These are phyloP conservation scores for Stachybotrys elegans DNA, from an alignment of 2,329 filamentous ascomycete species.

Conservation along the genomic window DNA sequence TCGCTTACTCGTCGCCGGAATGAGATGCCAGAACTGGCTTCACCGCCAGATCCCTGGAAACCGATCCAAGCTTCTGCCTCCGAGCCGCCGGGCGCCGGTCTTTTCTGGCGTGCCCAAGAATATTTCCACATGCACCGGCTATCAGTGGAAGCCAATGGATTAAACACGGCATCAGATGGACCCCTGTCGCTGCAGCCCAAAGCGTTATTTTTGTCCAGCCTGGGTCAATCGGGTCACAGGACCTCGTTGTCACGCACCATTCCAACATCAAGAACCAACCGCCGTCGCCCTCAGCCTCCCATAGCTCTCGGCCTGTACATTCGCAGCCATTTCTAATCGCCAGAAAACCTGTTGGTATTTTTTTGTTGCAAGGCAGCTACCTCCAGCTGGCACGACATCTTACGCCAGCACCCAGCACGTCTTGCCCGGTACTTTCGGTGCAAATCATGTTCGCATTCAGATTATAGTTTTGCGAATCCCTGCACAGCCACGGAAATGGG, in stretches of 20 bases:
- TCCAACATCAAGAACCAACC: slow-evolving; percentile 4
- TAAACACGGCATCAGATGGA: neutral
- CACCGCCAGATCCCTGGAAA: neutral
- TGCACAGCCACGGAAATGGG: slow-evolving; percentile 1
- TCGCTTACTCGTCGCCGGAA: neutral
- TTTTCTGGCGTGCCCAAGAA: neutral
- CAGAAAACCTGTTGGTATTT: neutral
- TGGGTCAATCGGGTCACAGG: slow-evolving; percentile 5
- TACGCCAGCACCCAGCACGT: neutral
- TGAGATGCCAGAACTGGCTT: neutral
- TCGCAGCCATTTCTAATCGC: neutral
- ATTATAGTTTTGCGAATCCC: neutral
- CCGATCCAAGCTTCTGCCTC: neutral
- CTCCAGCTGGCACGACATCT: neutral
- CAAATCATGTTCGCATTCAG: neutral
- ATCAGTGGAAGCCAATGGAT: no score
- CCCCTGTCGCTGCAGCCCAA: neutral
- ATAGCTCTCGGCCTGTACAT: neutral
- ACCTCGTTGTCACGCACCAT: slow-evolving; percentile 7
- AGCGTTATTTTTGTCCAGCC: neutral
- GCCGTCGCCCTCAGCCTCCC: neutral
- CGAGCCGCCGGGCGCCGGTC: neutral
- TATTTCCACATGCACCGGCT: no score
- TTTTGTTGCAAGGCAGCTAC: neutral
- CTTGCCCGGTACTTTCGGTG: neutral